These are phyloP conservation scores for Conidiobolus incongruus DNA, from an alignment of 371 early-diverging fungal genomes.

Conservation along the genomic window DNA sequence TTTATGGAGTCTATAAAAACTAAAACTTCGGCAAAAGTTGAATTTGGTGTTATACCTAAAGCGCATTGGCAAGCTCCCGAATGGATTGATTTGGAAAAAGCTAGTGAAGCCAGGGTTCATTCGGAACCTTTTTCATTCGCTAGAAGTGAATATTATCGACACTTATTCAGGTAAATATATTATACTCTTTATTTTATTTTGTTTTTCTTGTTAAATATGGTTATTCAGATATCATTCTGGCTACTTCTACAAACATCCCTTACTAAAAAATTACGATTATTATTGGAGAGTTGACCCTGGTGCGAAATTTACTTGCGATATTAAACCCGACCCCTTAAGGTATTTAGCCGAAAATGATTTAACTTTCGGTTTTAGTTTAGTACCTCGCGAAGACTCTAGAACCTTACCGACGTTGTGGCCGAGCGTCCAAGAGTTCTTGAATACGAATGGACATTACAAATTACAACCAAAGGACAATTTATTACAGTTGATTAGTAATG, in stretches of 20 bases:
- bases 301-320: constrained; percentile 67
- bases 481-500: too few species aligned
- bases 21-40: constrained; percentile 23
- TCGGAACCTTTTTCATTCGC: too few species aligned
- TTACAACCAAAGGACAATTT: too few species aligned
- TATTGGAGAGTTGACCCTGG: constrained; percentile 95
- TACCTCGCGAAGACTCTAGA: constrained; percentile 48
- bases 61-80: constrained; percentile 51
- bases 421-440: too few species aligned
- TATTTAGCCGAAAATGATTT: constrained; percentile 52
- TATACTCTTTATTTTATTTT: too few species aligned
- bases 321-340: constrained; percentile 75
- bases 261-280: constrained; percentile 55
- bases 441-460: too few species aligned
- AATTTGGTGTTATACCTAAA: constrained; percentile 23
- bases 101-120: too few species aligned
- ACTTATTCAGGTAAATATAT: constrained; percentile 87
- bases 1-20: constrained; percentile 28
- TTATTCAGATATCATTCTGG: constrained; percentile 44
- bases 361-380: constrained; percentile 64
- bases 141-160: constrained; percentile 62
- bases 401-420: constrained; percentile 69
- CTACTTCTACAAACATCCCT: constrained; percentile 70
- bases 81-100: constrained; percentile 42
- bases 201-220: background rate